These are phyloP conservation scores for Gynandropsis gynandra DNA, from an alignment of 345 rosid species.

Conservation along the genomic window DNA sequence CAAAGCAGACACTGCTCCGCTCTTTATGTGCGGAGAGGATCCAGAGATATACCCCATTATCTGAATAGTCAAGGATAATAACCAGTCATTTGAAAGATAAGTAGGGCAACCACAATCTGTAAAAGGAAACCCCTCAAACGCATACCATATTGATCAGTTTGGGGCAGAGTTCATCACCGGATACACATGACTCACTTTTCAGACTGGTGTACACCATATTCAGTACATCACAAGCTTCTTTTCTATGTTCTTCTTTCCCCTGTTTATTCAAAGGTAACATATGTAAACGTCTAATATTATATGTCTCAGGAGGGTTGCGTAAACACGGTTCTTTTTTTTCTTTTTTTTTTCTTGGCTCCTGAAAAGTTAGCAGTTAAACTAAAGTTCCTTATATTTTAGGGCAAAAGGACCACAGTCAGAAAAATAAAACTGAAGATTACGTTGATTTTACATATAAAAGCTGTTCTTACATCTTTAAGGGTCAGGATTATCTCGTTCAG, in stretches of 20 bases:
- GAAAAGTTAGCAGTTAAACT: too few relatives aligned
- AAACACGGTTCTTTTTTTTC: not conserved
- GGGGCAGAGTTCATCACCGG: conserved; percentile 38
- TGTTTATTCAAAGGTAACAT: conserved; percentile 25
- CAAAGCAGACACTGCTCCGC: conserved; percentile 93
- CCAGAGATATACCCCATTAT: conserved; percentile 85
- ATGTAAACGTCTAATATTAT: too few relatives aligned
- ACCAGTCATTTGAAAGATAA: conserved; percentile 12
- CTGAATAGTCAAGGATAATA: conserved; percentile 35
- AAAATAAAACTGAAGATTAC: too few relatives aligned
- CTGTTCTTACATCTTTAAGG: conserved; percentile 68
- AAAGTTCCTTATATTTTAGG: too few relatives aligned
- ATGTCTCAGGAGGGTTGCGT: not conserved
- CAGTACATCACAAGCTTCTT: conserved; percentile 69
- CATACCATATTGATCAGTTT: conserved; percentile 78
- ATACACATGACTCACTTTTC: conserved; percentile 31
- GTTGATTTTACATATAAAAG: not conserved
- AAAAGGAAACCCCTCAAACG: not conserved
- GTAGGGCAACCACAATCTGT: not conserved
- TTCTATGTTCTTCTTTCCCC: conserved; percentile 73
- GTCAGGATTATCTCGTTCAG: conserved; percentile 82
- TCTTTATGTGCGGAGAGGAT: conserved; percentile 80
- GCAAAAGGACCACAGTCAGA: too few relatives aligned
- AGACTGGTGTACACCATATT: conserved; percentile 47
- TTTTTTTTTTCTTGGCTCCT: too few relatives aligned